A percentile compares a stretch with the other conserved stretches of the same genome.
phyloP scores from a whole-genome alignment of 2,329 filamentous ascomycete species.

The Fusarium bactridioides region DNA sequence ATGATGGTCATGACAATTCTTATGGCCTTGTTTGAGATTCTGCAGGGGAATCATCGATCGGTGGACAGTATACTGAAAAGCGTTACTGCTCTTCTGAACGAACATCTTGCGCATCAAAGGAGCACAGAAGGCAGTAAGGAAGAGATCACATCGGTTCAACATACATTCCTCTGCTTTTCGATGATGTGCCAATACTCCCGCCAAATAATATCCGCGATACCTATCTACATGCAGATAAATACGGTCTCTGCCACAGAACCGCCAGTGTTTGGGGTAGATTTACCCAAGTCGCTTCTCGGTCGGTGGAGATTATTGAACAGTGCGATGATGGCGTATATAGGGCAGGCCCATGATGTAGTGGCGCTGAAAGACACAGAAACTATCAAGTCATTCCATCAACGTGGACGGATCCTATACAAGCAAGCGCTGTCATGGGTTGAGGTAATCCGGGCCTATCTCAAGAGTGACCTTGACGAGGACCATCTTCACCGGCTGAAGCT shows the following conservation, averaged over 20 bases:
- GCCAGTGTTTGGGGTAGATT: background rate
- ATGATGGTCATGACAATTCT: background rate
- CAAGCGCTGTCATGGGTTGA: background rate
- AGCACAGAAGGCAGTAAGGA: background rate
- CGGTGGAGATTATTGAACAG: background rate
- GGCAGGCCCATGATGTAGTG: background rate
- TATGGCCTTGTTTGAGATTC: background rate
- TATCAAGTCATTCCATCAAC: background rate
- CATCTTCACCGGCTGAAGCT: background rate
- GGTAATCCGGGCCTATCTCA: background rate
- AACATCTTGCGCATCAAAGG: background rate
- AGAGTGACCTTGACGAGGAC: background rate
- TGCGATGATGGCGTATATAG: background rate
- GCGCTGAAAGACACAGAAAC: accelerated
- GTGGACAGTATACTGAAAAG: background rate
- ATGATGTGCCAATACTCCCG: background rate
- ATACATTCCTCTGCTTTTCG: background rate
- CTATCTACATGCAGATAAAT: background rate
- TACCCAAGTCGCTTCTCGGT: background rate
- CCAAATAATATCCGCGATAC: accelerated
- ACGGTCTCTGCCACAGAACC: background rate
- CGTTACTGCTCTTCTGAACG: background rate
- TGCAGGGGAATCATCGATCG: background rate
- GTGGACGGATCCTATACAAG: background rate
- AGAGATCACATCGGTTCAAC: background rate